Evolutionary conservation across 1,284 basidiomycete genomes (phyloP), one percentile per base, ranked within the genome.

Genomic region (Tremellales sp.): DNA sequence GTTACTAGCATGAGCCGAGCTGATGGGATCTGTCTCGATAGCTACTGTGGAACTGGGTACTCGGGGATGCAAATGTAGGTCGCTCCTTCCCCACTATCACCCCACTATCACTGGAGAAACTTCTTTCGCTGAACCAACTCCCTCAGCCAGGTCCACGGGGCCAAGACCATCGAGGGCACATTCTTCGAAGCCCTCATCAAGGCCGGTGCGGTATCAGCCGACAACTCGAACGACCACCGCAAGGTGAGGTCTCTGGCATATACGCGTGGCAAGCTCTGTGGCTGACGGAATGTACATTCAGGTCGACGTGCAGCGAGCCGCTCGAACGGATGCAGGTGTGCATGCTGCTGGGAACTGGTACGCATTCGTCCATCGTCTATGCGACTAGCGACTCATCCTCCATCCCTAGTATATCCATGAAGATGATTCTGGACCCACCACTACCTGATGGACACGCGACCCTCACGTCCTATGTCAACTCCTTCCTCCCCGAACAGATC

Each of bases 61-160:
- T 86, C 81, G 59, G 94, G 94, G 22, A 94, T 97, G 83, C 94
- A 98, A 74, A 88, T 95, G 91, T 94, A 69, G 67, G 86, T 78
- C 32, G 24, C 14, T 8, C 34, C 24, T 39, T 25, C 37, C 9
- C 9, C 12, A n/a, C 33, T 40, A 51, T 29, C 40, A 16, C 33
- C 25, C 24, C 38, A 25, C 27, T 35, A 25, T 19, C 35, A 27
- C 12, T 33, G n/a, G 14, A 10, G 16, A 33, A 33, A n/a, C 18
- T 21, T 32, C 39, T 45, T 10, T 26, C 35, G 19, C 25, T 32
- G 21, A 43, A 22, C 42, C 21, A 29, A 14, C n/a, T 25, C 19
- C 16, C 13, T 1, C 32, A 68, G 66, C 35, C 71, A 72, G 48
- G 65, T 50, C 45, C 69, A 57, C 60, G 64, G 53, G 38, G 78